These are phyloP conservation scores for Houttuynia cordata DNA, from an alignment of 164 flowering plant genomes.

Conservation along the genomic window DNA sequence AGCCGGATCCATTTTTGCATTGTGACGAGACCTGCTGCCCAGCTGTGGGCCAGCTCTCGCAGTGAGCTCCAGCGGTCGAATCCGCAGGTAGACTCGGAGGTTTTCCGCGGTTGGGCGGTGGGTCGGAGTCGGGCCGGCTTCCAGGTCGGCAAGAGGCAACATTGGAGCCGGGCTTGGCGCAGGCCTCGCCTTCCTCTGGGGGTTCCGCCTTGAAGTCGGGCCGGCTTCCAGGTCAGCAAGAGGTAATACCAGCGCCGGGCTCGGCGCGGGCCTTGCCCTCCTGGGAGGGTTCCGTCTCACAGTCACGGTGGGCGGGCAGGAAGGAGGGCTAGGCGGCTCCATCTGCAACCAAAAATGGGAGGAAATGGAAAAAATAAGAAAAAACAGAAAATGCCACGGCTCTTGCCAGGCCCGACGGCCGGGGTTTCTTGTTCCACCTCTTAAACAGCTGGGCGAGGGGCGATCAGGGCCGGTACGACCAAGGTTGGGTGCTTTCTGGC, in stretches of 20 bases:
- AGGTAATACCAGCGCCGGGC: constrained; percentile 15
- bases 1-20: constrained; percentile 19
- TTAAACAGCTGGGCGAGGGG: too few relatives aligned
- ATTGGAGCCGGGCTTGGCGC: constrained; percentile 23
- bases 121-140: constrained; percentile 17
- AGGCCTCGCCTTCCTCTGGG: constrained; percentile 46
- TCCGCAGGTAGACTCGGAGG: constrained; percentile 50
- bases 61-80: constrained; percentile 29
- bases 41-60: constrained; percentile 3
- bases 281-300: constrained; percentile 70
- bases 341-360: too few relatives aligned
- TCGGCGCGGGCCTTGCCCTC: constrained; percentile 44
- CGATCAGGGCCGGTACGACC: too few relatives aligned
- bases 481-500: too few relatives aligned
- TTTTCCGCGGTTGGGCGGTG: constrained; percentile 19
- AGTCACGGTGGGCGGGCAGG: too few relatives aligned
- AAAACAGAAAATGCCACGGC: too few relatives aligned
- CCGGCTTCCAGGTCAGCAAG: constrained; percentile 27
- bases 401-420: too few relatives aligned
- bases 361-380: too few relatives aligned
- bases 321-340: too few relatives aligned
- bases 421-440: too few relatives aligned
- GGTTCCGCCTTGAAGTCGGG: constrained; percentile 72
- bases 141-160: constrained; percentile 1
- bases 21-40: neutral